Evolutionary conservation across 257 asterid genomes (phyloP).

Genomic region (Hygrophila difformis): DNA sequence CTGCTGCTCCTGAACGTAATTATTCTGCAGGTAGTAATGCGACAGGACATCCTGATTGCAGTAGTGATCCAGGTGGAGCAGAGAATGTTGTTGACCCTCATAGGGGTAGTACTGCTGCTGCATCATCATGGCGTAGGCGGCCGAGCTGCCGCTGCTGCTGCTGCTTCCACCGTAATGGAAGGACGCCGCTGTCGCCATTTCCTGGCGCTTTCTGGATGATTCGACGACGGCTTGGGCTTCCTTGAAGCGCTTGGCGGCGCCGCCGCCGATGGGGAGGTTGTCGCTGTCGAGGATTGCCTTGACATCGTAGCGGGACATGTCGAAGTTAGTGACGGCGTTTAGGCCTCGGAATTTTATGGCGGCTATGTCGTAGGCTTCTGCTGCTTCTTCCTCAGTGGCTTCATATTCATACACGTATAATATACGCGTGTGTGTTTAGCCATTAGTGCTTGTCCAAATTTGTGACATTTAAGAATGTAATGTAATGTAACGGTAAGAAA

Average conservation of each 20-base stretch:
- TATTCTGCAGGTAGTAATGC: slow-evolving; percentile 24
- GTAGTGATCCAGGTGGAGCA: slow-evolving; percentile 38
- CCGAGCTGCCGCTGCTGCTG: slow-evolving; percentile 18
- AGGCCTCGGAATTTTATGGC: slow-evolving; percentile 87
- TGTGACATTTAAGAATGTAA: background rate
- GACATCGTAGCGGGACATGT: slow-evolving; percentile 86
- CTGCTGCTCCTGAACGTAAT: slow-evolving; percentile 49
- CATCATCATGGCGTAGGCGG: slow-evolving; percentile 39
- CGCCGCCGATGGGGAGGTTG: slow-evolving; percentile 80
- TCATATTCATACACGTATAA: too few relatives aligned
- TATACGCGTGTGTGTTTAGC: too few relatives aligned
- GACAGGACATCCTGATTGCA: slow-evolving; percentile 48
- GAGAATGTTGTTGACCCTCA: slow-evolving; percentile 35
- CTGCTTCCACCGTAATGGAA: slow-evolving; percentile 39
- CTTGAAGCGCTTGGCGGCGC: slow-evolving; percentile 74
- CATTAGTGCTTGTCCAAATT: too few relatives aligned
- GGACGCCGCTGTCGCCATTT: slow-evolving; percentile 46
- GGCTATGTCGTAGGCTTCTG: slow-evolving; percentile 91
- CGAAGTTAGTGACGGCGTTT: slow-evolving; percentile 79
- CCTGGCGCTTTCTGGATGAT: slow-evolving; percentile 56
- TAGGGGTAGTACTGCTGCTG: slow-evolving; percentile 20
- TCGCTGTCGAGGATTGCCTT: slow-evolving; percentile 77
- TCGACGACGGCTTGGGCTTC: slow-evolving; percentile 85
- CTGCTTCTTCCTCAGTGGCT: slow-evolving; percentile 97
- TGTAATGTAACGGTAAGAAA: too few relatives aligned